A percentile compares a stretch with the other conserved stretches of the same genome.
Conservation (phyloP, 2,329 filamentous ascomycete genomes). For the Stachybotrys echinatus region DNA sequence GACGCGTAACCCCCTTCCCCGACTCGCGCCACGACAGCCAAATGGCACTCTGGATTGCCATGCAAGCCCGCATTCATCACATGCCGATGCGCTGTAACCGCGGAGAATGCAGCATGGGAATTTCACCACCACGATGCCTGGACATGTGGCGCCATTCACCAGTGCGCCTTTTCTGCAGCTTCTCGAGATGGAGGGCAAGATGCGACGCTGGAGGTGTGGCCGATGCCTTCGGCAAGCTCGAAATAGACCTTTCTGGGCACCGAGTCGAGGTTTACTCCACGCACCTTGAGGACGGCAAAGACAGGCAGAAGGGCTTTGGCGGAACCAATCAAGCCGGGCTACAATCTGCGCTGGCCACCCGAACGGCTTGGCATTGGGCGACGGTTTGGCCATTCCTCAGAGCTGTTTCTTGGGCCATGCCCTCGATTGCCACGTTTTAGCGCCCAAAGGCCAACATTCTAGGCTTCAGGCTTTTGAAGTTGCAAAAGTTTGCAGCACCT, state of each 20-base stretch:
- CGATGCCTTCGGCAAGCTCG: slow-evolving; percentile 77
- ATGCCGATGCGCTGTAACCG: neutral
- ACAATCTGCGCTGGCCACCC: neutral
- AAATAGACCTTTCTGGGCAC: slow-evolving; percentile 78
- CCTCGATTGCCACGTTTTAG: too few relatives aligned
- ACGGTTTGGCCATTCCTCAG: too few relatives aligned
- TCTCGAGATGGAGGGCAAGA: slow-evolving; percentile 83
- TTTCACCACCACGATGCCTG: slow-evolving; percentile 82
- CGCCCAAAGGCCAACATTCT: too few relatives aligned
- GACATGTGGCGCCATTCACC: slow-evolving; percentile 90
- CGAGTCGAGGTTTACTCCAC: slow-evolving; percentile 93
- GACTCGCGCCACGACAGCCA: slow-evolving; percentile 92
- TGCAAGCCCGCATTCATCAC: slow-evolving; percentile 34
- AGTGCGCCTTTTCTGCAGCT: slow-evolving; percentile 88
- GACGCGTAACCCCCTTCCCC: slow-evolving; percentile 82
- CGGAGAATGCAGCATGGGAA: slow-evolving; percentile 49
- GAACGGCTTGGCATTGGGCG: neutral
- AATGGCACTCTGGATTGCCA: slow-evolving; percentile 84
- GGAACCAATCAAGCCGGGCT: slow-evolving; percentile 38
- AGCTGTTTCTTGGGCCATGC: too few relatives aligned
- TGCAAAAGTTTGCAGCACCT: too few relatives aligned
- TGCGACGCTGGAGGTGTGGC: slow-evolving; percentile 92
- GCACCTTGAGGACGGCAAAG: slow-evolving; percentile 93
- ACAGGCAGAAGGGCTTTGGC: slow-evolving; percentile 68
- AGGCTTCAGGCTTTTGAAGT: too few relatives aligned